Conservation (phyloP, 441 rosid genomes). For the Gossypium laxum region DNA sequence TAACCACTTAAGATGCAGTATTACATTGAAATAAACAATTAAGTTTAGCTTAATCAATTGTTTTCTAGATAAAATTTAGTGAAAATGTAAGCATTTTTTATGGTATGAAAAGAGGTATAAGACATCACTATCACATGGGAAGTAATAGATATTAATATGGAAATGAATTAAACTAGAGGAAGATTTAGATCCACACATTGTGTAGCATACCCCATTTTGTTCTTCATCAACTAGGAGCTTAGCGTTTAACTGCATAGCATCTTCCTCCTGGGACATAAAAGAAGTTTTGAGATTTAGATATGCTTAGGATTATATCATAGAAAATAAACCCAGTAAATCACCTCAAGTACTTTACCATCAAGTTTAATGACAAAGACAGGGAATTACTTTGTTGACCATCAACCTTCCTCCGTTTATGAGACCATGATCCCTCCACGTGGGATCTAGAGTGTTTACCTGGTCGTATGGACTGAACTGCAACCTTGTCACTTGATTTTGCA, state of each 20-base stretch:
- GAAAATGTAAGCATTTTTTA: background rate
- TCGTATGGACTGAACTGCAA: conserved; percentile 19
- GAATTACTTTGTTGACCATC: conserved; percentile 20
- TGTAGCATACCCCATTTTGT: conserved; percentile 22
- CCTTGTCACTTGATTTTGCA: conserved; percentile 25
- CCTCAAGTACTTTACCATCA: conserved; percentile 26
- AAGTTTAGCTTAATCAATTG: background rate
- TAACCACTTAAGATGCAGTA: background rate
- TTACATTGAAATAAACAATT: background rate
- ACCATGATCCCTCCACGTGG: conserved; percentile 25
- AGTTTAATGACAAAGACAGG: conserved; percentile 29
- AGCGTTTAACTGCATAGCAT: conserved; percentile 24
- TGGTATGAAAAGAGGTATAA: background rate
- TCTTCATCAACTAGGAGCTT: conserved; percentile 18
- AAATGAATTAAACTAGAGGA: conserved; percentile 26
- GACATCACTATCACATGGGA: background rate
- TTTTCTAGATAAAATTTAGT: background rate
- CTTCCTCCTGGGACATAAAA: conserved; percentile 28
- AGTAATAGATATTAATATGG: background rate
- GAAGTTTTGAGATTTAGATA: conserved; percentile 17
- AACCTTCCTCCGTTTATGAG: conserved; percentile 45
- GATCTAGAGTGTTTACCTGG: conserved; percentile 20
- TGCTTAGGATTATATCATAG: conserved; percentile 13
- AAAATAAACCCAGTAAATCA: conserved; percentile 10
- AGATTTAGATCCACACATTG: conserved; percentile 31